These are phyloP conservation scores for Lecanosticta acicola DNA, from an alignment of 2,329 filamentous ascomycete genomes.

Conservation along the genomic window DNA sequence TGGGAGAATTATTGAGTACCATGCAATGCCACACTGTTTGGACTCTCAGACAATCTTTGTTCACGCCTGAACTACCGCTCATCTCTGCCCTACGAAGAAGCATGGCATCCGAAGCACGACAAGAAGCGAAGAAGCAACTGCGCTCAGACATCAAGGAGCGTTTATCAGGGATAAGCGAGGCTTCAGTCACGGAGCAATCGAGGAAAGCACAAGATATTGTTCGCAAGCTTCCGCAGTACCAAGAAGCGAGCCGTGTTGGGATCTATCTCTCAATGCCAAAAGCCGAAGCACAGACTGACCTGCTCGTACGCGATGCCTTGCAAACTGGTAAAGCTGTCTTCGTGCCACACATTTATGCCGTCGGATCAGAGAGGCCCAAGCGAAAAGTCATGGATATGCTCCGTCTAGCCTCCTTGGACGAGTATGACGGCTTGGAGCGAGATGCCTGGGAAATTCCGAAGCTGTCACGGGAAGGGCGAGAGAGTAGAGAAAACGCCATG, in stretches of 20 bases:
- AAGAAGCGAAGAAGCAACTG: conserved; percentile 66
- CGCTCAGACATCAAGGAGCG: conserved; percentile 63
- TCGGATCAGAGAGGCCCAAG: conserved; percentile 24
- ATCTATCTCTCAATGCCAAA: conserved; percentile 91
- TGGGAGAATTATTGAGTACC: neutral
- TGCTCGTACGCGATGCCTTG: conserved; percentile 77
- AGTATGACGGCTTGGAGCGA: conserved; percentile 69
- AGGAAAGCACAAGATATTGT: conserved; percentile 59
- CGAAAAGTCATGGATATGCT: conserved; percentile 93
- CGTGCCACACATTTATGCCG: conserved; percentile 67
- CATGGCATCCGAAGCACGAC: conserved; percentile 17
- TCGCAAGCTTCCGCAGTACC: conserved; percentile 65
- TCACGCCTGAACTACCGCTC: neutral
- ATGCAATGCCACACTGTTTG: neutral
- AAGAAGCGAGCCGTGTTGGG: conserved; percentile 67
- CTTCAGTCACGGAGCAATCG: conserved; percentile 66
- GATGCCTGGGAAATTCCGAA: conserved; percentile 97
- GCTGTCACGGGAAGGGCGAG: conserved; percentile 60
- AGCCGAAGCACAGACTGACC: conserved; percentile 77
- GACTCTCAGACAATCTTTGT: neutral
- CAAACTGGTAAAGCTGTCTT: conserved; percentile 75
- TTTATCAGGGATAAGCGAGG: conserved; percentile 56
- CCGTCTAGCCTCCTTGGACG: conserved; percentile 62
- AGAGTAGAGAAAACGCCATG: conserved; percentile 65
- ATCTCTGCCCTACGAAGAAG: neutral